Evolutionary conservation across 176 grass and related monocot genomes (phyloP), one percentile per base, ranked within the genome.

Genomic region (Saccharum spontaneum): DNA sequence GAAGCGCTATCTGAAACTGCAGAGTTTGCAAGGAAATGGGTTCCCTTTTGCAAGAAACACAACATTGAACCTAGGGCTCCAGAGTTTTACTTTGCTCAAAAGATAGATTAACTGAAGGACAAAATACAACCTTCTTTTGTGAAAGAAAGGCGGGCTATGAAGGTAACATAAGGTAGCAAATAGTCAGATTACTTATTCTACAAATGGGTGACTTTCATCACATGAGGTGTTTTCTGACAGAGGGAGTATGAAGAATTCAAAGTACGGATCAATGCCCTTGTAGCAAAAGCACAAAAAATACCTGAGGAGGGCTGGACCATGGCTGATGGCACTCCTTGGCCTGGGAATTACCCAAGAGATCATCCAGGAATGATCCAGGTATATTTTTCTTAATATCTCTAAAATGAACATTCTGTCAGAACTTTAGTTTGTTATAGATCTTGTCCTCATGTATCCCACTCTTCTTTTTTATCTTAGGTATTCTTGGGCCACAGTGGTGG

Each of bases 281-380:
- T 98, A 69, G 92, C 90, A 64, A 98, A 98, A 78, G 95, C 95
- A 62, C 95, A 98, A 71, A 98, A 98, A 89, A 69, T 93, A 48
- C 95, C 95, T 45, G 95, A 98, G 79, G 95, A 98, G 77, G 95
- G 92, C 28, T 98, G 95, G 95, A 94, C 92, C 75, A 98, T 94
- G 95, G 85, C 89, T 69, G 95, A 98, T 89, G 95, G 95, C 37
- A 98, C 95, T 71, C 75, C 90, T 61, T 98, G 95, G 95, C 95
- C 95, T 83, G 95, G 95, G 68, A 98, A 98, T 89, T 94, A 94
- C 77, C 75, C 91, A 76, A 91, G 95, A 33, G 92, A 98, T 79
- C 92, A 98, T 76, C 95, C 95, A 76, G 95, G 95, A 84, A 97
- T 97, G 95, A 97, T 97, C 65, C 95, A 97, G 90, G 95, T 97